These are phyloP conservation scores for Phaeolepiota aurea DNA, from an alignment of 768 basidiomycete species.

Conservation along the genomic window DNA sequence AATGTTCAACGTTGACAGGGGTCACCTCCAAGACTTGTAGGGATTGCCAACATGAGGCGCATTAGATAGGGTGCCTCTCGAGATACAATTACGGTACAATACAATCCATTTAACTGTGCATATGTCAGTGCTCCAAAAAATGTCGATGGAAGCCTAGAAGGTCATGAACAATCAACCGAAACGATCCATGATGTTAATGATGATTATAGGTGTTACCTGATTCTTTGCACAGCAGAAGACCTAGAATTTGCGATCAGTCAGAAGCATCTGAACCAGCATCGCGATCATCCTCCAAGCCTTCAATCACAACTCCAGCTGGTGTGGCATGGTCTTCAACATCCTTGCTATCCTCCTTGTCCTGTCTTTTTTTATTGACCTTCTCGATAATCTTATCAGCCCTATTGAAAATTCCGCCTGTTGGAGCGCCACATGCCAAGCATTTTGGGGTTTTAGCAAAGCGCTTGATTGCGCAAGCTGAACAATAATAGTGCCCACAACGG, in stretches of 20 bases:
- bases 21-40: too few species aligned
- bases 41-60: too few species aligned
- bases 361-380: constrained; percentile 70
- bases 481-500: constrained; percentile 95
- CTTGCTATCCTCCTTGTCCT: constrained; percentile 46
- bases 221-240: constrained; percentile 3
- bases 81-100: too few species aligned
- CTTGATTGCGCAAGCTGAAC: constrained; percentile 91
- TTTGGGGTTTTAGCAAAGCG: constrained; percentile 91
- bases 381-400: constrained; percentile 88
- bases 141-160: neutral
- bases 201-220: too few species aligned
- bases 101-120: too few species aligned
- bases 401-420: constrained; percentile 96
- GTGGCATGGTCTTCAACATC: constrained; percentile 30
- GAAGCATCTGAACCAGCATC: constrained; percentile 27
- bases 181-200: too few species aligned
- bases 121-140: neutral
- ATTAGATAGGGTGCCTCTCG: too few species aligned
- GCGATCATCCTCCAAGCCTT: constrained; percentile 36
- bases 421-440: constrained; percentile 88
- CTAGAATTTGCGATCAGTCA: constrained; percentile 10
- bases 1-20: too few species aligned
- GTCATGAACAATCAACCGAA: neutral
- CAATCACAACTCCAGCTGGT: constrained; percentile 44